Base-by-base conservation (phyloP, 2,329 filamentous ascomycete species). In the Pseudogymnoascus sp. region DNA sequence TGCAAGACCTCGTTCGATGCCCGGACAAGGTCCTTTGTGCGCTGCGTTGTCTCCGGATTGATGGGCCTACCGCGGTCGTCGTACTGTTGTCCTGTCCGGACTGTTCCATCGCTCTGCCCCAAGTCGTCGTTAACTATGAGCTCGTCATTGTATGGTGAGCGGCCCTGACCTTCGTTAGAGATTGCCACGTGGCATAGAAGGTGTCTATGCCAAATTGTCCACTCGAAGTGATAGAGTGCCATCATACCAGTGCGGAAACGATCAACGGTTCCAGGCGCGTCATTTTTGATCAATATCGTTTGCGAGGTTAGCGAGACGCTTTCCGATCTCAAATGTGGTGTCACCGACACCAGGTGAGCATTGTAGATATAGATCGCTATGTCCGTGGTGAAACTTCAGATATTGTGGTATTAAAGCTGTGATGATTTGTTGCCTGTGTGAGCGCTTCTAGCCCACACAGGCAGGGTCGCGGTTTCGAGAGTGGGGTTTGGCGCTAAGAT, bases 1-100 rank as follows among this genome's bases (percentile, higher is more conserved):
- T 71, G 69, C 70, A 74, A 71, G 28, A 74, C 72, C 65, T 74
- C 72, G 61, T 74, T 74, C 35, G 71, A 70, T 19, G 72, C 71
- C 30, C 71, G 67, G 23, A 73, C 69, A 25, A 72, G 68, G 14
- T 73, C 71, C 58, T 69, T 67, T 41, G 72, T 69, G 45, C 69
- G 64, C 16, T 69, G 65, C 61, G 67, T 72, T 8, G 70, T 73
- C 45, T 72, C 70, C 3, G 68, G 69, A 58, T 73, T 73, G 42
- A 67, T 66, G 5, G 72, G 71, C 55, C 68, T 69, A 4, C 72
- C 72, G 61, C 69, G 68, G 12, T 69, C 67, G 49, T 73, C 70
- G 58, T 73, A 74, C 62, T 66, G 65, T 59, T 74, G 72, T 7
- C 36, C 62, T 41, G 16, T 36, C 22, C 41, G 25, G 16, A 60